Percentiles rank a stretch among this genome's conserved stretches.
phyloP scores from a whole-genome alignment of 2,329 filamentous ascomycete species.

The Graphilbum sp. region DNA sequence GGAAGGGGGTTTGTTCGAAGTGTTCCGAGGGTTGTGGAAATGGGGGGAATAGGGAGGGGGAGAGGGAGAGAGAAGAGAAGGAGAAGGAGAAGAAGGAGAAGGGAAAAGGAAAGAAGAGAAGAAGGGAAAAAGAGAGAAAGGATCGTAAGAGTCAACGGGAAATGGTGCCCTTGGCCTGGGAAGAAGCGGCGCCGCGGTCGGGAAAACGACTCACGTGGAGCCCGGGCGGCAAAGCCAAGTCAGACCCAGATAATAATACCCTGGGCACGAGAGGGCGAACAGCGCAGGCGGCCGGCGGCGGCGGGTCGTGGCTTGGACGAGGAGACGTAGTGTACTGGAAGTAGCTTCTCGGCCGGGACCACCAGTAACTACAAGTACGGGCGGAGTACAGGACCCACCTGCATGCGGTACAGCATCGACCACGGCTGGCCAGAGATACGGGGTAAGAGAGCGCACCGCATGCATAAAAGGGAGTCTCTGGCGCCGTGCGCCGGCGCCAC shows the following conservation, averaged over 20 bases:
- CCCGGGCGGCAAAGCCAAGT: not conserved
- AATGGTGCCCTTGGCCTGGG: not conserved
- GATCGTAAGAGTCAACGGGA: not conserved
- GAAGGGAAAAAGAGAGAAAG: not conserved
- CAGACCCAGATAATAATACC: not conserved
- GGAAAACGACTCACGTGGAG: conserved; percentile 1
- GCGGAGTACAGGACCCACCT: too few relatives aligned
- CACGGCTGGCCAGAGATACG: too few relatives aligned
- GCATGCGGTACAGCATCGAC: too few relatives aligned
- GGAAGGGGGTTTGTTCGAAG: too few relatives aligned
- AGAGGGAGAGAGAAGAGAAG: not conserved
- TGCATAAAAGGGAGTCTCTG: too few relatives aligned
- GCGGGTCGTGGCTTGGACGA: too few relatives aligned
- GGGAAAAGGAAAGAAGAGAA: not conserved
- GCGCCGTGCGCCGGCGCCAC: too few relatives aligned
- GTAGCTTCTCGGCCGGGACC: too few relatives aligned
- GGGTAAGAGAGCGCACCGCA: too few relatives aligned
- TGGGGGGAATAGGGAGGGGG: not conserved
- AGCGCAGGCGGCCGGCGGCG: not conserved
- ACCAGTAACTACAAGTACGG: too few relatives aligned
- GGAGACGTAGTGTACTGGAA: too few relatives aligned
- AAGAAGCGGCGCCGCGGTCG: not conserved
- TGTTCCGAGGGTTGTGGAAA: too few relatives aligned
- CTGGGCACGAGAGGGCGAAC: not conserved
- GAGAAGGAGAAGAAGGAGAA: not conserved